Base-by-base conservation (phyloP, 2,329 filamentous ascomycete genomes). In the Diaporthe sp. region DNA sequence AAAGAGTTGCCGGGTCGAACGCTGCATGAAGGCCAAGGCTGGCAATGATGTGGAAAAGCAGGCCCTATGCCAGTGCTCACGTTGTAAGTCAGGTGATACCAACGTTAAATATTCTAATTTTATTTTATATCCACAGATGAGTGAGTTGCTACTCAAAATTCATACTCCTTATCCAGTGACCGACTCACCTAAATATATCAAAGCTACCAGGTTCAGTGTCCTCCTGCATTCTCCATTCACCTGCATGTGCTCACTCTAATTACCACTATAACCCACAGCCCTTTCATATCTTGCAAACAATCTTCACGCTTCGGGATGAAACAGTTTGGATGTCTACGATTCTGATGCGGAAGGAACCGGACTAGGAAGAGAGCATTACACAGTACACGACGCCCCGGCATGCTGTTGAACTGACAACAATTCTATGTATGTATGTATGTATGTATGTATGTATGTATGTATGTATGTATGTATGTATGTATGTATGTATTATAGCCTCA, bases 1-100 rank as follows among this genome's bases (percentile, higher is more conserved):
- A 19, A 39, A 17, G 7, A 10, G n/a, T 39, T 50, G 42, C 32
- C 44, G n/a, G 30, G 44, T 27, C 44, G 12, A 37, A 27, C n/a
- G 25, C 22, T 47, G 63, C 61, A 51, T 66, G 42, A 66, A 66
- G 27, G 63, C 44, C 63, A 66, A 66, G 63, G 63, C 44, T 51
- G 63, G 42, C 44, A 37, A 37, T 19, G 4, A 10, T 7, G n/a
- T 25, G 47, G n/a, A 25, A 37, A 27, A 37, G 22, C 32, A 7
- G 9, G 19, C 55, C 30, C 19, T 30, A 42, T 22, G 27, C 27
- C 39, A 63, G 10, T 35, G 59, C 42, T 47, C 27, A 35, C 42
- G 27, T 32, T 47, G 19, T 17, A 66, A 4, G 37, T 66, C 44
- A 66, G n/a, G 44, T 27, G 44, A 25, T 5, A 1, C n/a, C 30